A percentile compares a stretch with the other conserved stretches of the same genome.
phyloP scores from a whole-genome alignment of 306 rosid genomes.

The Crataegus laevigata region DNA sequence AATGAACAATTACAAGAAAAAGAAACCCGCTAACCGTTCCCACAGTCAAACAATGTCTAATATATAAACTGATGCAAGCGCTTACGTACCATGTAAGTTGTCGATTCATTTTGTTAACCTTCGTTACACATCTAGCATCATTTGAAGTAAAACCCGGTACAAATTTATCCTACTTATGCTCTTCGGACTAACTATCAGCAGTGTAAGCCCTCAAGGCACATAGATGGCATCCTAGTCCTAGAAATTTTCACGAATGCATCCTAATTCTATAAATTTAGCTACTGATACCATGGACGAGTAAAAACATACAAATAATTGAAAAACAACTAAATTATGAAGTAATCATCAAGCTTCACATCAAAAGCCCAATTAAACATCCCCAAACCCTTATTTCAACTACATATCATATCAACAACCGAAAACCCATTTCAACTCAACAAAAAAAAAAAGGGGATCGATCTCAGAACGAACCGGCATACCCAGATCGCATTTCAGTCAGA shows the following conservation, averaged over 20 bases:
- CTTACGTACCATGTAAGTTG: not conserved
- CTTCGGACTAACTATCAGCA: not conserved
- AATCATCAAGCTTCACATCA: constrained; percentile 4
- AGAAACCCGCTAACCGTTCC: not conserved
- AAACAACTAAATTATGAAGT: not conserved
- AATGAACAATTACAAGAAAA: not conserved
- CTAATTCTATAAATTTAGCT: not conserved
- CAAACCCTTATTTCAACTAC: constrained; percentile 24
- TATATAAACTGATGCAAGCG: not conserved
- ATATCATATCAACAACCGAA: constrained; percentile 24
- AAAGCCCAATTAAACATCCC: constrained; percentile 5
- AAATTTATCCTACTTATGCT: not conserved
- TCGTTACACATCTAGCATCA: not conserved
- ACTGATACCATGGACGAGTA: not conserved
- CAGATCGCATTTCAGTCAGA: constrained; percentile 33
- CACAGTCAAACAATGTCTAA: not conserved
- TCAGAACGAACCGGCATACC: not conserved
- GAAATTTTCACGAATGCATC: not conserved
- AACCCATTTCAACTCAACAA: constrained; percentile 9
- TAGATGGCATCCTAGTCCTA: not conserved
- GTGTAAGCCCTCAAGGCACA: not conserved
- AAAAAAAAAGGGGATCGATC: constrained; percentile 14
- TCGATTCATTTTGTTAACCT: not conserved
- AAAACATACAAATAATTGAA: not conserved
- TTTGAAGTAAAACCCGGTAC: not conserved